Evolutionary conservation across 2,329 filamentous ascomycete species (phyloP).

Genomic region (Tolypocladium tropicale): DNA sequence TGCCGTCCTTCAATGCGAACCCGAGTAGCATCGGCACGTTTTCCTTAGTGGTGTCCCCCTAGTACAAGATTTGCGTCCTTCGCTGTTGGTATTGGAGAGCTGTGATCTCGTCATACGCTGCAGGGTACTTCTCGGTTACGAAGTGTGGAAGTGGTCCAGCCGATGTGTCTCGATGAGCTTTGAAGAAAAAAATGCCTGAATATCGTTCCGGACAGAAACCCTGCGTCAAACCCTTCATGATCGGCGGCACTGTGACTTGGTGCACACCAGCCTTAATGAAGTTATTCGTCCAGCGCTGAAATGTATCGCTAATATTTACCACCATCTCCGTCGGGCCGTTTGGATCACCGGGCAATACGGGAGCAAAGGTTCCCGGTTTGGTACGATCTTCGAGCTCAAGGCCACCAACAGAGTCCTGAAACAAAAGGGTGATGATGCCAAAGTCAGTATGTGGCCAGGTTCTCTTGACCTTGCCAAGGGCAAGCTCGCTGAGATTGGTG

Average conservation of each 20-base stretch:
- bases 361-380: slow-evolving; percentile 6
- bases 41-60: neutral
- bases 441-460: slow-evolving; percentile 7
- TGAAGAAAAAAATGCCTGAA: slow-evolving; percentile 1
- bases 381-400: slow-evolving; percentile 33
- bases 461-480: slow-evolving; percentile 1
- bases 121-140: neutral
- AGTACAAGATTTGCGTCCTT: neutral
- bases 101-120: neutral
- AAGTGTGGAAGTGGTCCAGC: neutral
- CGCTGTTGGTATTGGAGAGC: neutral
- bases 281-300: slow-evolving; percentile 22
- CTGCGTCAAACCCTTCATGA: neutral
- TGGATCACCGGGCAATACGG: slow-evolving; percentile 15
- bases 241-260: neutral
- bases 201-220: neutral
- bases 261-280: slow-evolving; percentile 1
- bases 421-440: slow-evolving; percentile 18
- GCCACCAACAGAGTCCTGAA: slow-evolving; percentile 30
- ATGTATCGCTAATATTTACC: slow-evolving; percentile 22
- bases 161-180: neutral
- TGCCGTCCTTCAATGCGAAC: too few species aligned
- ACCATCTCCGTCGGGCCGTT: slow-evolving; percentile 12
- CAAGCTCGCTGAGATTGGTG: slow-evolving; percentile 2
- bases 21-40: too few species aligned